Evolutionary conservation across 176 grass and related monocot species (phyloP), one percentile per base, ranked within the genome.

Genomic region (Microstegium vimineum): DNA sequence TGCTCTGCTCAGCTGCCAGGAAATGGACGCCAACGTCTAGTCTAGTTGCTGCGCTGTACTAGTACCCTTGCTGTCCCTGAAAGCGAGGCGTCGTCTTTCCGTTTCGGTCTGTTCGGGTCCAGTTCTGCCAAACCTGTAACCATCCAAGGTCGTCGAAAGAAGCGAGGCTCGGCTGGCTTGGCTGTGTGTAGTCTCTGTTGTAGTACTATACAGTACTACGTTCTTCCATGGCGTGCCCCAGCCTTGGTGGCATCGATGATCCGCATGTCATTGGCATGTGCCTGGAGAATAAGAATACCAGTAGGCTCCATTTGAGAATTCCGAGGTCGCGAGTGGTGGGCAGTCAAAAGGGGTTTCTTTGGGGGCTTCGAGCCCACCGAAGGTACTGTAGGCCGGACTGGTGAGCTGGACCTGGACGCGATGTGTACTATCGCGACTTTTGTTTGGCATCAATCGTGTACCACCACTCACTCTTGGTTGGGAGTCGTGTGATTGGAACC

Each of bases 1-100:
- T 37, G 57, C 66, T 30, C 2, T 13, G 27, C 28, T 41, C 18
- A 10, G 20, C 10, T 43, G 8, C 54, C 54, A 25, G 22, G 10
- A 12, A 23, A 2, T 25, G 46, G 47, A 67, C 22, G 10, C 27
- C 62, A 8, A 11, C 7, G 37, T 8, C 2, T 11, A 45, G 10
- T 23, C 47, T 30, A 1, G 56, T 63, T 49, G 62, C 52, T 74
- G 68, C 10, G 32, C 26, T 31, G 54, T 54, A n/a, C n/a, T n/a
- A n/a, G n/a, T n/a, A 22, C 12, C 32, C 62, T 66, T 80, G 84
- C 59, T 74, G 77, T 42, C 34, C 34, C 69, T 81, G 77, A 87
- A 81, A 61, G 85, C 41, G 70, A 75, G 13, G 22, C 25, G 35
- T 75, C 25, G 60, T 59, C n/a, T n/a, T 25, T 59, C 22, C 76